Evolutionary conservation across 129 eudicot genomes (phyloP), one percentile per base, ranked within the genome.

Genomic region (Centaurea solstitialis): DNA sequence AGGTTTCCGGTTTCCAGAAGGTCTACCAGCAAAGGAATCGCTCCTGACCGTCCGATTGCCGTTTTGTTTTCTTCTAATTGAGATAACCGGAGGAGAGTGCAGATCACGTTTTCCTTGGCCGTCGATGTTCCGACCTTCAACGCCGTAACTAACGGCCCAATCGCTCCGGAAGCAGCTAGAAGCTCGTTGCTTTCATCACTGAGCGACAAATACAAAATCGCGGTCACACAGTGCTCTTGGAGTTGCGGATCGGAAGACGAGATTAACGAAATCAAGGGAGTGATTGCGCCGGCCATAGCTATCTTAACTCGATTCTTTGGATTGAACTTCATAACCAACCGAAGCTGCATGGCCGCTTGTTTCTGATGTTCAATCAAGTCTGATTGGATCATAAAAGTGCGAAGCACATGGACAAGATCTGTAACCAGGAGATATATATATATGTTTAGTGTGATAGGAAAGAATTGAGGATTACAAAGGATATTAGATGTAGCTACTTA

Each of bases 301-400:
- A 94, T 91, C 50, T 78, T 88, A 62, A 90, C 61, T n/a, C 98
- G 75, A 26, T 88, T 94, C 59, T 94, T 97, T 21, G 93, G 92
- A 23, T 89, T 90, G 81, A 89, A 89, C 83, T 94, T 94, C 1
- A 97, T 97, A 12, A 94, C 61, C 17, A 91, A 78, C 0, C 98
- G 82, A 9, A 93, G 69, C 79, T 89, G 93, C 89, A 91, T 81
- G 23, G 97, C 98, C 2, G 98, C 97, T 82, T 89, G 92, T 57
- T 91, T 89, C 41, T 89, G 89, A 18, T 76, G 86, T 0, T 91
- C 93, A 50, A 85, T 85, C 11, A 88, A 85, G 5, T 77, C 26
- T 4, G 97, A 88, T 21, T 88, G 82, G 0, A 94, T n/a, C n/a
- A n/a, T n/a, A n/a, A n/a, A n/a, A n/a, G n/a, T n/a, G n/a, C n/a